Base-by-base conservation (phyloP, 2,329 filamentous ascomycete genomes). In the Tothia fuscella region DNA sequence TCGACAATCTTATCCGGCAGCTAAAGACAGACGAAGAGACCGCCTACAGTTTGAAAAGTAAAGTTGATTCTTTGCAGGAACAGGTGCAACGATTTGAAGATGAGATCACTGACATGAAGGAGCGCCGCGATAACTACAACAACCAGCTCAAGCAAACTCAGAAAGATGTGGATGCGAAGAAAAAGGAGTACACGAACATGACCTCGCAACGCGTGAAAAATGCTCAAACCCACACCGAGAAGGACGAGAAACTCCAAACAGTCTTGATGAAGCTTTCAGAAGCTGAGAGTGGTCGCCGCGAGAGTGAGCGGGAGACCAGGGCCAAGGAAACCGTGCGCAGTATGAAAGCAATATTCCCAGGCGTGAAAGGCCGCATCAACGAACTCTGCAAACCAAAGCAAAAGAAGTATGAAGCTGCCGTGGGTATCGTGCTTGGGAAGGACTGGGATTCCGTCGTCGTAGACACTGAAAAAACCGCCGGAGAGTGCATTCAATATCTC, bases 361-460 rank as follows among this genome's bases (percentile, higher is more conserved):
- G 89, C 35, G 89, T 98, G 33, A 84, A 84, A 50, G 91, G 91
- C 16, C 80, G 89, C 34, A 76, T 96, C 34, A 85, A 86, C 48
- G 86, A 94, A 49, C 74, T 98, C 31, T 95, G 91, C 65, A 88
- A 85, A 50, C 89, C 91, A 1, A 96, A 95, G 61, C 86, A 95
- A 64, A 95, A 93, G 64, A 96, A 95, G 59, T 98, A 80, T 54
- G 84, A 91, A 48, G 85, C 91, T 50, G 91, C 91, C 34, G 84
- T 98, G 48, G 86, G 85, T 52, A 93, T 86, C 17, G 87, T 93
- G 5, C 74, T 98, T 3, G 91, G 91, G 38, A 78, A 85, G 42
- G 84, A 96, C 55, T 94, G 94, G 57, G 89, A 98, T 58, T 84
- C 88, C 0, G 82, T 98, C 32, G 78, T 98, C 37, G 89, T 96